These are phyloP conservation scores for Dalbergia oliveri DNA, from an alignment of 306 rosid species.

Conservation along the genomic window DNA sequence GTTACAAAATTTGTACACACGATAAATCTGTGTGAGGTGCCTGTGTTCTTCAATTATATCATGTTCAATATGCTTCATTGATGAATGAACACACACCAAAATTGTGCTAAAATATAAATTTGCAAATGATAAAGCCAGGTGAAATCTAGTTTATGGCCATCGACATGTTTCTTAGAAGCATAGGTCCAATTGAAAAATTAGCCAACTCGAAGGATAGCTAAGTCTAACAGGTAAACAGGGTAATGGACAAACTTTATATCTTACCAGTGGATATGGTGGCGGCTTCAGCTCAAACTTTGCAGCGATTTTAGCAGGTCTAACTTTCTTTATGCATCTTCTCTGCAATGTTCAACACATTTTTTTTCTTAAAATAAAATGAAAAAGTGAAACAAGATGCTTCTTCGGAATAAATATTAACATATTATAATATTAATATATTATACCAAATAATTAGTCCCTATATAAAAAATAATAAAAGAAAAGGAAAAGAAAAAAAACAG, in stretches of 20 bases:
- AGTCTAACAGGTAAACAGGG: conserved; percentile 11
- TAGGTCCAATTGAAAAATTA: neutral
- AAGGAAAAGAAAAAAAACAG: neutral
- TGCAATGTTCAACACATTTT: conserved; percentile 45
- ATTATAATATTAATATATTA: neutral
- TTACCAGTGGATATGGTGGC: conserved; percentile 89
- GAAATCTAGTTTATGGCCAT: neutral
- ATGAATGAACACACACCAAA: neutral
- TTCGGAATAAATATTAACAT: neutral
- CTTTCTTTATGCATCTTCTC: conserved; percentile 59
- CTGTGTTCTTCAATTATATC: neutral
- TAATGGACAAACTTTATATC: conserved; percentile 34
- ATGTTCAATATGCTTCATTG: neutral
- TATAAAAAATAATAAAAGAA: neutral
- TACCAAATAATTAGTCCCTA: neutral
- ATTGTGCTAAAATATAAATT: neutral
- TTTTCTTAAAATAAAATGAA: conserved; percentile 5
- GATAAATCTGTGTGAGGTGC: neutral
- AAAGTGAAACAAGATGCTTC: conserved; percentile 4
- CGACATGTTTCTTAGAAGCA: conserved; percentile 22
- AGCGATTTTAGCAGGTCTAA: conserved; percentile 46
- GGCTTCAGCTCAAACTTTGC: conserved; percentile 81
- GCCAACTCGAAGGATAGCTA: neutral
- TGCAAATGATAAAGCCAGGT: neutral
- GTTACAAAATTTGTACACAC: neutral